Evolutionary conservation across 1,284 basidiomycete species (phyloP), one percentile per base, ranked within the genome.

Genomic region (Xerocomus cyaneibrunnescens): DNA sequence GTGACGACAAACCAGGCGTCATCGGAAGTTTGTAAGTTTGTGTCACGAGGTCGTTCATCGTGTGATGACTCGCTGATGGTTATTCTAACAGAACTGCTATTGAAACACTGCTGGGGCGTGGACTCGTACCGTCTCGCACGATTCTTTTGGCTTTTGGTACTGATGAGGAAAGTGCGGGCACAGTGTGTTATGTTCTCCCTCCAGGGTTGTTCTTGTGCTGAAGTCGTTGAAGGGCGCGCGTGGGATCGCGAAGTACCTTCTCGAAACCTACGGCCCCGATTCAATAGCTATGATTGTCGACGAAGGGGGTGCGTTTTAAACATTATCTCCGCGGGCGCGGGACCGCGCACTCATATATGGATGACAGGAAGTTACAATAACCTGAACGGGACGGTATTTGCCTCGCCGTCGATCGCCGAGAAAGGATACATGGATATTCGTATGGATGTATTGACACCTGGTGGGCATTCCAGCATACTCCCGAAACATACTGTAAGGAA

Each of bases 401-500:
- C 79, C 5, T 61, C 72, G 0, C 83, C 81, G 2, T 76, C 73
- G 7, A 76, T 85, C 6, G 76, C 74, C 1, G 86, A 89, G 71
- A 89, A 87, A 63, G 87, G 86, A 0, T 80, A 81, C 58, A 56
- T 83, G 36, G 78, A 86, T 56, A 74, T 83, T 23, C 73, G 74
- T 22, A 66, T 87, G 35, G 70, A 75, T 16, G 77, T 86, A 16
- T 62, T 74, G 19, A 78, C 83, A 3, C 74, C 76, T 2, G 87
- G 87, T 9, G 87, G 88, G 0, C 87, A 89, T 64, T 85, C 83
- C 5, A 84, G 81, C 45, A 71, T 76, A 9, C 85, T 85, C 16
- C 83, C 83, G 27, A 55, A 68, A 31, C 80, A 82, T 58, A 82
- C 80, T 3, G 80, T 81, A 56, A 48, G 70, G 50, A 25, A 38